Percentiles rank a stretch among this genome's conserved stretches.
phyloP scores from a whole-genome alignment of 441 rosid genomes.

The Pelargonium myrrhifolium region DNA sequence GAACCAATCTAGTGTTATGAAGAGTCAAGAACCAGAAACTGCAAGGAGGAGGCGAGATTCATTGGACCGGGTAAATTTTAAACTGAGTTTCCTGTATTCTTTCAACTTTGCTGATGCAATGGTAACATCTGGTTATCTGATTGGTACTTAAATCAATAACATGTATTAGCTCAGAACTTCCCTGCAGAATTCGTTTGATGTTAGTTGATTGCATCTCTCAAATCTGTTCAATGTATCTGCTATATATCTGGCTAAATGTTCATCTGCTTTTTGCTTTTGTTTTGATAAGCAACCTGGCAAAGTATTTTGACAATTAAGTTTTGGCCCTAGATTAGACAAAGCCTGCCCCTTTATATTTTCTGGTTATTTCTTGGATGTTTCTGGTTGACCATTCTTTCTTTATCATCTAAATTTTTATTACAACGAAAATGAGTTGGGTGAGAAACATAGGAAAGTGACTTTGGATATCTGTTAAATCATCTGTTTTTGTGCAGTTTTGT shows the following conservation, averaged over 20 bases:
- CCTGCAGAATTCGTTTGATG: neutral
- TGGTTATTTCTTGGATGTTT: neutral
- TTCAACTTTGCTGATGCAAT: neutral
- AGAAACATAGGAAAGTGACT: neutral
- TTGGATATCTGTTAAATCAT: neutral
- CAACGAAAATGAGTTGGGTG: neutral
- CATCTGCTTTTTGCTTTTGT: too few relatives aligned
- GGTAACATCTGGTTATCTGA: neutral
- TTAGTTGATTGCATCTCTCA: neutral
- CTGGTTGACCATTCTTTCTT: neutral
- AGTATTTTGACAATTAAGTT: too few relatives aligned
- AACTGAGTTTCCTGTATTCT: slow-evolving; percentile 4
- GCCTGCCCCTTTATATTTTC: too few relatives aligned
- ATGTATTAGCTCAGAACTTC: neutral
- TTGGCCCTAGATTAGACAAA: too few relatives aligned
- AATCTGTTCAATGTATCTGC: neutral
- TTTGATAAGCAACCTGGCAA: too few relatives aligned
- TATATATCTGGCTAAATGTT: neutral
- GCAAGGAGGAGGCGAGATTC: slow-evolving; percentile 90
- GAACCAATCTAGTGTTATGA: slow-evolving; percentile 45
- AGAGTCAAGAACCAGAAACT: slow-evolving; percentile 64
- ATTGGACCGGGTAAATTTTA: slow-evolving; percentile 53
- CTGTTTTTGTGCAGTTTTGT: neutral
- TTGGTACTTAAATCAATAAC: neutral
- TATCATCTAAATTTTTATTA: neutral